Evolutionary conservation across 305 asterid species (phyloP).

Genomic region (Fraxinus latifolia): DNA sequence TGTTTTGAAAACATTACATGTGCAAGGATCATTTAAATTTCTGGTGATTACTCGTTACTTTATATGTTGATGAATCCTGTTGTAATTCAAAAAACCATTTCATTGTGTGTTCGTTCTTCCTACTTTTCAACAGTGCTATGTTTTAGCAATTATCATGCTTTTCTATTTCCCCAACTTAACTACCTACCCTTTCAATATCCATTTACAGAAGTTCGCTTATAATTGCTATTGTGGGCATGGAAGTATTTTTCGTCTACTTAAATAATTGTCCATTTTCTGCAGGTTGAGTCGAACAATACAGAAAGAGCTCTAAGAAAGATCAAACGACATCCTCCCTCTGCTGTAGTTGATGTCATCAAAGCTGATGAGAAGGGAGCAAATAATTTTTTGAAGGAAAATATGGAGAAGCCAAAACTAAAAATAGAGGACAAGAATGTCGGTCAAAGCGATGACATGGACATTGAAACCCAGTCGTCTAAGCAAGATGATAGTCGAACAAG

Average conservation of each 20-base stretch:
- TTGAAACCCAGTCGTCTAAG: conserved; percentile 37
- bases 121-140: not conserved
- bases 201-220: not conserved
- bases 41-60: not conserved
- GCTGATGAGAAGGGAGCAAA: conserved; percentile 31
- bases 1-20: not conserved
- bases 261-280: conserved; percentile 20
- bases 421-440: conserved; percentile 35
- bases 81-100: not conserved
- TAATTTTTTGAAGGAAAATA: conserved; percentile 34
- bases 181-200: not conserved
- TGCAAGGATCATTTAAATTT: not conserved
- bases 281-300: conserved; percentile 66
- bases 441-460: conserved; percentile 49
- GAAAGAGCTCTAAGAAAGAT: conserved; percentile 70
- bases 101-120: not conserved
- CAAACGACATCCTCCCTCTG: conserved; percentile 57
- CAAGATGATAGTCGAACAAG: conserved; percentile 40
- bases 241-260: not conserved
- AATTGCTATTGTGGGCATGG: not conserved
- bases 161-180: not conserved
- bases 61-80: not conserved
- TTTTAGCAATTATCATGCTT: not conserved
- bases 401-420: conserved; percentile 38
- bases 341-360: conserved; percentile 37